These are phyloP conservation scores for Yarrowia osloensis DNA, from an alignment of 805 yeast genomes.

Conservation along the genomic window DNA sequence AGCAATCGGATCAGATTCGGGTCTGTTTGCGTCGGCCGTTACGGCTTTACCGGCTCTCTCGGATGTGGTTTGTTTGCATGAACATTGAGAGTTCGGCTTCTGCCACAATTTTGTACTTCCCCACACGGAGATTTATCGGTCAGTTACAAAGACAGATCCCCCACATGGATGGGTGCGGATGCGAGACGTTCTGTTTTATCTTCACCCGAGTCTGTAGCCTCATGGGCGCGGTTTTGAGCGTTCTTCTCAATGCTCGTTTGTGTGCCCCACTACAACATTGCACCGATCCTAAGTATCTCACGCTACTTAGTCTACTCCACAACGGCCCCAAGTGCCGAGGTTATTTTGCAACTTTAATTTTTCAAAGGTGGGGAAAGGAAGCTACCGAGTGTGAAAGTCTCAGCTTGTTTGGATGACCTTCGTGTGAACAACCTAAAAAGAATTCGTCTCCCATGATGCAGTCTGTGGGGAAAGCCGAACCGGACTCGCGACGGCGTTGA, in stretches of 20 bases:
- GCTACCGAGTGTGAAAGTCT: conserved; percentile 29
- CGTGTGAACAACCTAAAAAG: conserved; percentile 9
- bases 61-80: conserved; percentile 26
- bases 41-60: conserved; percentile 28
- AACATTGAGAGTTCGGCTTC: conserved; percentile 19
- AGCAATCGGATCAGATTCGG: not conserved
- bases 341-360: conserved; percentile 10
- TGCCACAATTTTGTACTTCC: conserved; percentile 12
- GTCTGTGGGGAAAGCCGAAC: not conserved
- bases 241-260: not conserved
- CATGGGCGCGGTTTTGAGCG: not conserved
- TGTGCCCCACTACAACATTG: not conserved
- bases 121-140: conserved; percentile 30
- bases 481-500: not conserved
- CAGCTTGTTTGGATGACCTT: not conserved
- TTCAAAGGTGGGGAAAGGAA: conserved; percentile 21
- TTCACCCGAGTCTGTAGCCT: not conserved
- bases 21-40: conserved; percentile 6
- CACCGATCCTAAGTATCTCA: not conserved
- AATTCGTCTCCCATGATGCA: not conserved
- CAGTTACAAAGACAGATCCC: not conserved
- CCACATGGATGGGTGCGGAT: not conserved
- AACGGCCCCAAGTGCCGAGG: conserved; percentile 30
- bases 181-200: not conserved
- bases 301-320: conserved; percentile 28